Evolutionary conservation across 1,139 yeast genomes (phyloP).

Genomic region (Wickerhamomyces sp.): DNA sequence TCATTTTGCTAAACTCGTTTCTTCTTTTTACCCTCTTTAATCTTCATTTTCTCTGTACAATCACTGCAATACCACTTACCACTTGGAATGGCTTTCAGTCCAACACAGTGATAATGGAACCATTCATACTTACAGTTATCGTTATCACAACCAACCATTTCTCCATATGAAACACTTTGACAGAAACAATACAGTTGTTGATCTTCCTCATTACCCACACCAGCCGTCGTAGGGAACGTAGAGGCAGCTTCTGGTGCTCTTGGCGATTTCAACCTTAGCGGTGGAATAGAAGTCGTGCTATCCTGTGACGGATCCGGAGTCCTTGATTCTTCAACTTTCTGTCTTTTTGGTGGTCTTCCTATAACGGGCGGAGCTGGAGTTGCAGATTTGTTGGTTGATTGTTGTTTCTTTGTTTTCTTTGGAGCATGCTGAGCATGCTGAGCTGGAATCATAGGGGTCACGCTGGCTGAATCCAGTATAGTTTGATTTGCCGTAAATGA

Average conservation of each 20-base stretch:
- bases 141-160: slow-evolving; percentile 88
- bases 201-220: slow-evolving; percentile 31
- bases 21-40: slow-evolving; percentile 15
- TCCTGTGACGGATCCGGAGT: slow-evolving; percentile 16
- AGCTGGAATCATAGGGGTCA: slow-evolving; percentile 2
- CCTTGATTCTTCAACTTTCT: slow-evolving; percentile 14
- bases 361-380: slow-evolving; percentile 12
- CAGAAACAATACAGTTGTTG: slow-evolving; percentile 76
- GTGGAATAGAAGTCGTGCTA: background rate
- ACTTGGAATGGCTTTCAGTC: slow-evolving; percentile 76
- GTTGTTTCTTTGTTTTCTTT: slow-evolving; percentile 10
- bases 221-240: background rate
- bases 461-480: background rate
- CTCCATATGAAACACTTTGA: slow-evolving; percentile 81
- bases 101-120: slow-evolving; percentile 79
- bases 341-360: slow-evolving; percentile 17
- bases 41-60: slow-evolving; percentile 35
- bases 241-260: background rate
- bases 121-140: slow-evolving; percentile 80
- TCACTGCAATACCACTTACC: slow-evolving; percentile 93
- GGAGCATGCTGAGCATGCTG: slow-evolving; percentile 7
- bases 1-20: slow-evolving; percentile 3
- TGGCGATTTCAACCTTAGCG: slow-evolving; percentile 1
- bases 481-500: background rate
- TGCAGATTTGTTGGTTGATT: background rate